Base-by-base conservation (phyloP, 2,329 filamentous ascomycete genomes). In the Mariannaea elegans region DNA sequence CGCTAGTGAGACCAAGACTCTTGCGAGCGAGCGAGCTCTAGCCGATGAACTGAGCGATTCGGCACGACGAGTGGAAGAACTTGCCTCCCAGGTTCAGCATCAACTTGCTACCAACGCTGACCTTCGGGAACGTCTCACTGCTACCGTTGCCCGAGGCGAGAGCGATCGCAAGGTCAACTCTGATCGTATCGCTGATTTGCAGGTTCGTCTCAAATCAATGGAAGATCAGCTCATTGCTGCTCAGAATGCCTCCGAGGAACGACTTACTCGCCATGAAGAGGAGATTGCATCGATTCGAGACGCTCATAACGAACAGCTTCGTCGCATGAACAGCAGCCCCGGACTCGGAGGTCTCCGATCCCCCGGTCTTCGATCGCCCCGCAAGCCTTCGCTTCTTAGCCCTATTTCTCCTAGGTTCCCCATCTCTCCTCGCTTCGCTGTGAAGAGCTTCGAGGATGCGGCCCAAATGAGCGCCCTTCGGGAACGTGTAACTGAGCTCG, bases 221-320 rank as follows among this genome's bases (percentile, higher is more conserved):
- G 95, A 98, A 74, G 94, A 98, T 62, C 87, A 90, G 68, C 86
- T 99, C 19, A 83, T 96, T 53, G 79, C 87, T 18, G 93, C 94
- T 2, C 94, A 98, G 75, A 89, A 92, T 56, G 86, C 90, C 18
- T 94, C 93, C 1, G 95, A 99, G 74, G 93, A 94, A 47, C 89
- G 89, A 36, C 87, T 98, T 57, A 80, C 86, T 41, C 89, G 88
- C 47, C 93, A 97, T 72, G 95, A 98, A 75, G 92, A 95, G 34
- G 93, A 97, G 76, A 85, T 97, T 34, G 81, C 86, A 16, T 81
- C 84, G 19, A 80, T 98, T 54, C 89, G 90, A 66, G 92, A 96
- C 56, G 90, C 87, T 59, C 89, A 95, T 71, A 92, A 86, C 72
- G 82, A 83, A 16, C 91, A 95, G 70, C 85, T 98, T 29, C 88